Conservation (phyloP, 768 basidiomycete genomes). For the Rhodotorula babjevae region DNA sequence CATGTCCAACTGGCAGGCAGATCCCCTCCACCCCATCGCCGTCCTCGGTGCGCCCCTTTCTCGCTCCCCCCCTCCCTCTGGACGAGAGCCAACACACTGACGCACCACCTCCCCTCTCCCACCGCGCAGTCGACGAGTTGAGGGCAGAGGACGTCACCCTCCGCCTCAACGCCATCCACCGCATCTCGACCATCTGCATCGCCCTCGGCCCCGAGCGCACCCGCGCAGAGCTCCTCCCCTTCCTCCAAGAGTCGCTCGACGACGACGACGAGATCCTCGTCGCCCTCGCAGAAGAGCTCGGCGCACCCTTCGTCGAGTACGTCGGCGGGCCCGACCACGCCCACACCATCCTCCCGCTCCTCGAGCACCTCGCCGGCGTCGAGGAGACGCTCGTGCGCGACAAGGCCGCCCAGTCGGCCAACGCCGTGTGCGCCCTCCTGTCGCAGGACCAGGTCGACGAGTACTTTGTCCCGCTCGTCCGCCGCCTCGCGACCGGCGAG, state of each 20-base stretch:
- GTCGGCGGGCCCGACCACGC: constrained; percentile 83
- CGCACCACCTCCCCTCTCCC: not conserved
- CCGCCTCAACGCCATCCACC: constrained; percentile 91
- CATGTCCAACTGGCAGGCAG: constrained; percentile 16
- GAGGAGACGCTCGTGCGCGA: constrained; percentile 97
- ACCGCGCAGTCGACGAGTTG: constrained; percentile 80
- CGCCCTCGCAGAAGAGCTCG: constrained; percentile 90
- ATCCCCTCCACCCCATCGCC: constrained; percentile 37
- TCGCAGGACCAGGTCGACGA: constrained; percentile 77
- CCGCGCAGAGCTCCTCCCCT: constrained; percentile 89
- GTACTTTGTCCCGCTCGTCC: constrained; percentile 83
- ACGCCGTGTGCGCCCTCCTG: constrained; percentile 74
- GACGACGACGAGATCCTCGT: constrained; percentile 98
- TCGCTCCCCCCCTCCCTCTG: not conserved
- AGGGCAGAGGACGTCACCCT: constrained; percentile 95
- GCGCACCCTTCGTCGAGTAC: constrained; percentile 86
- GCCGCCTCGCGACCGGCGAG: constrained; percentile 82
- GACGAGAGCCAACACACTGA: not conserved
- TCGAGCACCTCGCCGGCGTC: constrained; percentile 92
- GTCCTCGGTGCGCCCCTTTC: constrained; percentile 14
- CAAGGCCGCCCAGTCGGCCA: constrained; percentile 95
- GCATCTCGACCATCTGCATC: constrained; percentile 94
- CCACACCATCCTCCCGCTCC: constrained; percentile 78
- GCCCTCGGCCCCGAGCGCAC: constrained; percentile 93
- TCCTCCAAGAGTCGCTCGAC: constrained; percentile 97